Evolutionary conservation across 345 rosid genomes (phyloP).

Genomic region (Eucalyptus dawsonii): DNA sequence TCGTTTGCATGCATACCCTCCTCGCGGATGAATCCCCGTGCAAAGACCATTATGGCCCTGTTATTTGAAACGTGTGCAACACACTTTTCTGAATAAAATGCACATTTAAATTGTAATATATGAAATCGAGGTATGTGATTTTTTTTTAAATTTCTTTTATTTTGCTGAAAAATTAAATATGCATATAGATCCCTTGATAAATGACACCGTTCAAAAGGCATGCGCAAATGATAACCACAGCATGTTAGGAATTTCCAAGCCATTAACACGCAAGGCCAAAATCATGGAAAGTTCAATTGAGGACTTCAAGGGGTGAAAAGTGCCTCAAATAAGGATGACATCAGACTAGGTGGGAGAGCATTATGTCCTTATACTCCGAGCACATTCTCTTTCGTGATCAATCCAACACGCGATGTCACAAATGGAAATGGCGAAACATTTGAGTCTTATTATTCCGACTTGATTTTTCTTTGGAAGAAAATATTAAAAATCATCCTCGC

Average conservation of each 20-base stretch:
- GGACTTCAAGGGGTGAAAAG: neutral
- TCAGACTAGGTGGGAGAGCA: neutral
- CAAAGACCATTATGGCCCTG: neutral
- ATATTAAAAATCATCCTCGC: too few species aligned
- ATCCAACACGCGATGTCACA: accelerated
- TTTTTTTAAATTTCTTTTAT: neutral
- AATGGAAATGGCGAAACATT: neutral
- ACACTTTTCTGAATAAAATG: too few species aligned
- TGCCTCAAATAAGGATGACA: neutral
- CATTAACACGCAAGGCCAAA: neutral
- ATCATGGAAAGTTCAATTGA: neutral
- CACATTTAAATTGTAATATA: neutral
- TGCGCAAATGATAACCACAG: accelerated
- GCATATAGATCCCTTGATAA: neutral
- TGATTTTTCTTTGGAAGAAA: too few species aligned
- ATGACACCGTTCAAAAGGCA: neutral
- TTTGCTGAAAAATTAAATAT: neutral
- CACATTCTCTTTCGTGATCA: neutral
- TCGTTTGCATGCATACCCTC: neutral
- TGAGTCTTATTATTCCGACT: too few species aligned
- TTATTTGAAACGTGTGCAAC: too few species aligned
- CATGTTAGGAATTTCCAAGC: neutral
- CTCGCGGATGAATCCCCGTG: neutral
- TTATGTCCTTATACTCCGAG: neutral
- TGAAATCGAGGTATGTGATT: neutral